Percentiles rank a stretch among this genome's conserved stretches.
These are phyloP conservation scores for Tuber microsphaerosporum DNA, from an alignment of 495 filamentous ascomycete genomes.

Conservation along the genomic window DNA sequence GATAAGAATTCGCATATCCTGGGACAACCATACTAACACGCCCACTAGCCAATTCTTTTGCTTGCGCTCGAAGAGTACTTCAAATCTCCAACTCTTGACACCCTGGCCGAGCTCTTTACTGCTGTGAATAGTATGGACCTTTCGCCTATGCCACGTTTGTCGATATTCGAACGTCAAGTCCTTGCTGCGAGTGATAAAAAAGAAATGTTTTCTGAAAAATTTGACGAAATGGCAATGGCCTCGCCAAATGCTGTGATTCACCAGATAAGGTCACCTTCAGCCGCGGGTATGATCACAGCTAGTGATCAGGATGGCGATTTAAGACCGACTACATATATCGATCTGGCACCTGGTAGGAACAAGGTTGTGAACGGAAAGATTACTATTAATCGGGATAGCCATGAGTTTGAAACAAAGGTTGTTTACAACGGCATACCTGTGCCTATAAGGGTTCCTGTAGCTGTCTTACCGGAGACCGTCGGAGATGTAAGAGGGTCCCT, in stretches of 20 bases:
- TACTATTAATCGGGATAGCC: constrained; percentile 64
- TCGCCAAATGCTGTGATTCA: constrained; percentile 24
- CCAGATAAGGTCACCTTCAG: constrained; percentile 48
- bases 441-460: constrained; percentile 89
- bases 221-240: constrained; percentile 71
- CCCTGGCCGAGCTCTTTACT: constrained; percentile 79
- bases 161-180: constrained; percentile 73
- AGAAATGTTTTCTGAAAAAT: constrained; percentile 96
- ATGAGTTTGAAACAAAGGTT: constrained; percentile 92
- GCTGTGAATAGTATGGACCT: constrained; percentile 96
- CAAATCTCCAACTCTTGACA: constrained; percentile 81
- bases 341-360: constrained; percentile 35
- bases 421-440: constrained; percentile 92
- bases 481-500: constrained; percentile 54
- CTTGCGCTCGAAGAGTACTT: constrained; percentile 98
- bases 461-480: constrained; percentile 88
- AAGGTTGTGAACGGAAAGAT: constrained; percentile 38
- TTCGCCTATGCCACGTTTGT: constrained; percentile 82
- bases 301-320: constrained; percentile 32
- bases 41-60: constrained; percentile 70
- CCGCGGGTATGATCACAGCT: constrained; percentile 24
- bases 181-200: constrained; percentile 85
- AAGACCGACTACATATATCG: constrained; percentile 37
- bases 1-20: neutral
- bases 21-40: constrained; percentile 22